Percentiles rank a stretch among this genome's conserved stretches.
Conservation (phyloP, 768 basidiomycete species). For the Russula lepida region DNA sequence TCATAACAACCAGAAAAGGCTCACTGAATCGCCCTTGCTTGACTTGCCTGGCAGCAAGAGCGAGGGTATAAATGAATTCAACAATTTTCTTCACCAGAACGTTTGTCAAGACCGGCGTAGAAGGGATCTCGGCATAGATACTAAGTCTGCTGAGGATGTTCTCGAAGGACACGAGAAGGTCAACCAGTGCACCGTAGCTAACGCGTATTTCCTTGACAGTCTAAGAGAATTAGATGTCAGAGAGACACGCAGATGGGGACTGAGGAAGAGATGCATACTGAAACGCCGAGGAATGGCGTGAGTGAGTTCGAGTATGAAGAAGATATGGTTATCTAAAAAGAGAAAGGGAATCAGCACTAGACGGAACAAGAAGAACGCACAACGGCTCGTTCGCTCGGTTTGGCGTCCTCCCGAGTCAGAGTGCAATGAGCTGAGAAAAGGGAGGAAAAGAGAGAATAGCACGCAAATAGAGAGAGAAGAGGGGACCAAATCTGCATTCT, state of each 20-base stretch:
- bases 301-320: no score
- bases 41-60: background rate
- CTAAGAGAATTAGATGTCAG: background rate
- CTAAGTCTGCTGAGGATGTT: background rate
- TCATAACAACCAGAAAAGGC: background rate
- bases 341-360: no score
- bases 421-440: no score
- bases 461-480: no score
- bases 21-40: background rate
- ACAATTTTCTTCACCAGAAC: background rate
- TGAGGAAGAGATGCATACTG: background rate
- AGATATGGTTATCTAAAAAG: no score
- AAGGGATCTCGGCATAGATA: background rate
- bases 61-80: background rate
- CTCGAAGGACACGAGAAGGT: background rate
- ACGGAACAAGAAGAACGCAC: no score
- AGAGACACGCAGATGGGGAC: background rate
- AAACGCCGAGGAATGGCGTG: no score
- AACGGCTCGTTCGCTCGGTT: no score
- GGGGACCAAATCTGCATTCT: no score
- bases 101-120: background rate
- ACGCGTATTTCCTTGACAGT: background rate
- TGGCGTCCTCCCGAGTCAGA: no score
- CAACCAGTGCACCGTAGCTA: background rate
- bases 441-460: no score